Evolutionary conservation across 108 stramenopile genomes (phyloP), one percentile per base, ranked within the genome.

Genomic region (Cyclotella cryptica): DNA sequence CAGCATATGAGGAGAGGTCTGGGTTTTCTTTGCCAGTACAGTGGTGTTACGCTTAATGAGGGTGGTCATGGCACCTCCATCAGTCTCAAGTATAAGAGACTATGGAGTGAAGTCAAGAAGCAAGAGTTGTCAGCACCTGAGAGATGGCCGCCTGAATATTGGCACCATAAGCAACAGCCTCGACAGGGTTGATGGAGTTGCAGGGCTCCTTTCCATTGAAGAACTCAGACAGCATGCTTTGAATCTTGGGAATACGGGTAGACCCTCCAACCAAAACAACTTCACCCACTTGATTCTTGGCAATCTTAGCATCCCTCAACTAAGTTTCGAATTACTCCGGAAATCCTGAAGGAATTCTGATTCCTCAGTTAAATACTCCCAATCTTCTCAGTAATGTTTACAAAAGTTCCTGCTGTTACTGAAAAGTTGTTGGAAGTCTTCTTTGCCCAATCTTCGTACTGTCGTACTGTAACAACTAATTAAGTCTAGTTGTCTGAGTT

Each of bases 181-280:
- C 96, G 83, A 97, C 97, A 69, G 96, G 97, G 89, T 97, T 97
- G 90, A 97, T 96, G 81, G 83, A 80, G 93, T 98, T 98, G 96
- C 97, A 98, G 22, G 94, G 94, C 83, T 99, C 98, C 93, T 98
- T 96, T 61, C 98, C 98, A 89, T 99, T 99, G 96, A 99, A 99
- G 89, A 98, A 98, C 39, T 98, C 98, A 59, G 89, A 62, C 69
- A 99, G 90, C 88, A 99, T 89, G 75, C 78, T 66, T 71, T 97
- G 97, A 67, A 98, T 77, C 94, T 99, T 99, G 72, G 98, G 98
- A 81, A 98, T 99, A 85, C 98, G 98, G 71, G 98, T 98, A 54
- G 97, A 98, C 60, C 98, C 98, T 51, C 98, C 98, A 53, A 99
- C 98, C 49, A 98, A 94, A 58, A 99, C 98, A 53, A 99, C 87